Evolutionary conservation across 768 basidiomycete genomes (phyloP).

Genomic region (Pholiota microspora): DNA sequence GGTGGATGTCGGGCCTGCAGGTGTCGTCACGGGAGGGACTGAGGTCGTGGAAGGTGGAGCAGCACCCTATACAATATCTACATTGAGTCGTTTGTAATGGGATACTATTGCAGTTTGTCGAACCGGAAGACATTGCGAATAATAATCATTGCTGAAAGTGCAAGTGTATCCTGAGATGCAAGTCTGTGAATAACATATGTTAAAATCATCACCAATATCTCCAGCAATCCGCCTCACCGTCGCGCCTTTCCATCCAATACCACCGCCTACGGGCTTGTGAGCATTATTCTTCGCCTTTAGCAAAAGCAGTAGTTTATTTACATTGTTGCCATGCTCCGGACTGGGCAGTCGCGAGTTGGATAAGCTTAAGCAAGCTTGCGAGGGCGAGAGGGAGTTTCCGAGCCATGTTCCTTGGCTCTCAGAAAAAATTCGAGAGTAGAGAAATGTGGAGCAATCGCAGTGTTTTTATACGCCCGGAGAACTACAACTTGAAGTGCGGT

Average conservation of each 20-base stretch:
- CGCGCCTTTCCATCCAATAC: conserved; percentile 25
- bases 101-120: too few relatives aligned
- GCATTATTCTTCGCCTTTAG: neutral
- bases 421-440: neutral
- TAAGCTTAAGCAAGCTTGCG: neutral
- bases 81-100: too few relatives aligned
- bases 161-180: conserved; percentile 41
- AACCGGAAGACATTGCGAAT: conserved; percentile 41
- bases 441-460: neutral
- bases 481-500: neutral
- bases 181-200: conserved; percentile 25
- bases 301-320: conserved; percentile 2
- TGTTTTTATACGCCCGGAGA: neutral
- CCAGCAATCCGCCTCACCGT: conserved; percentile 20
- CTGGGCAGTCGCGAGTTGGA: conserved; percentile 11
- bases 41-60: conserved; percentile 4
- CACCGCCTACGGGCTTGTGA: conserved; percentile 18
- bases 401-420: neutral
- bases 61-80: too few relatives aligned
- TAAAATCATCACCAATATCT: too few relatives aligned
- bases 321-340: conserved; percentile 21
- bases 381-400: neutral
- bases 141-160: conserved; percentile 34
- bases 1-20: conserved; percentile 4
- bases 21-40: neutral